Evolutionary conservation across 768 basidiomycete species (phyloP).

Genomic region (Cystofilobasidium macerans): DNA sequence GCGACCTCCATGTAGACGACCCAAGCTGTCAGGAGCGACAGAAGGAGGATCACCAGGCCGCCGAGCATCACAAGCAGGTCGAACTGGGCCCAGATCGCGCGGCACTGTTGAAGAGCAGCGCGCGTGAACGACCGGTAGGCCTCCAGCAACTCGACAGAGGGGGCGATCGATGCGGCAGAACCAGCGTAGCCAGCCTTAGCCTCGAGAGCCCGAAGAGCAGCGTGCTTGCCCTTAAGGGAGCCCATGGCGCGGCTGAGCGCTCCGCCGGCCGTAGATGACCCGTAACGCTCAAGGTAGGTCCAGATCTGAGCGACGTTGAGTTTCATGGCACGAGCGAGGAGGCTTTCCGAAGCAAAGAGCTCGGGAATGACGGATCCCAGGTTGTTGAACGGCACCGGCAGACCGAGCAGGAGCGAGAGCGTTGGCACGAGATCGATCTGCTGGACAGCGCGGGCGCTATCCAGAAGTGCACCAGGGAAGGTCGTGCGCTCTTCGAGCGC

Average conservation of each 20-base stretch:
- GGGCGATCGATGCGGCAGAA: neutral
- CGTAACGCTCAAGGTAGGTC: conserved; percentile 65
- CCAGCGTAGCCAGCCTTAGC: conserved; percentile 19
- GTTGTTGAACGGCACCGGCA: conserved; percentile 92
- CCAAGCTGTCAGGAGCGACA: conserved; percentile 50
- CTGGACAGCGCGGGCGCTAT: conserved; percentile 55
- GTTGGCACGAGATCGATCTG: conserved; percentile 92
- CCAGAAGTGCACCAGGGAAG: conserved; percentile 29
- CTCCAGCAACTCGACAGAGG: conserved; percentile 27
- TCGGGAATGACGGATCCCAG: conserved; percentile 87
- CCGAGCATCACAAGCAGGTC: conserved; percentile 62
- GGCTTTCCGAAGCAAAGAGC: conserved; percentile 52
- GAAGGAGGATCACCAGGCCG: conserved; percentile 54
- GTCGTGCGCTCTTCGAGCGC: conserved; percentile 10
- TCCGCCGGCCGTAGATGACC: conserved; percentile 50
- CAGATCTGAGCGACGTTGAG: conserved; percentile 66
- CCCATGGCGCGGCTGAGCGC: conserved; percentile 63
- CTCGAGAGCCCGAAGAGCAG: conserved; percentile 28
- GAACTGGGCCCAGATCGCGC: conserved; percentile 90
- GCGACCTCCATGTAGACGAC: conserved; percentile 48
- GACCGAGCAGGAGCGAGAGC: conserved; percentile 73
- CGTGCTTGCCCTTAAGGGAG: conserved; percentile 46
- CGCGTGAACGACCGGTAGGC: conserved; percentile 47
- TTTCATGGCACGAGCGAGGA: conserved; percentile 53
- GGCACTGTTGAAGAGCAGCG: conserved; percentile 57